phyloP scores from a whole-genome alignment of 345 rosid genomes.

The Microthlaspi erraticum region DNA sequence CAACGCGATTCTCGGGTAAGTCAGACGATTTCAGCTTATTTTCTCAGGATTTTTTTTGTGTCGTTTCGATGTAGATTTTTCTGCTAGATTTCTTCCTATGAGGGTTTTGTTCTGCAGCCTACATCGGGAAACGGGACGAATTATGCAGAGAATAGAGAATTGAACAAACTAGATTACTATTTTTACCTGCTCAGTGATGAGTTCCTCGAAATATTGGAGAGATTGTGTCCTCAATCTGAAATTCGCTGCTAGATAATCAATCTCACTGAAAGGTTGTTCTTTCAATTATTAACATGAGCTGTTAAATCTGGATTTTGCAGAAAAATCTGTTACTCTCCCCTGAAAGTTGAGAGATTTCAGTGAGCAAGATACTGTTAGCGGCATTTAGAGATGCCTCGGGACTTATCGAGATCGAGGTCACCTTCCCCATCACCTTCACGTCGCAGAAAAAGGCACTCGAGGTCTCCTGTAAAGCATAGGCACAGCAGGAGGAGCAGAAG shows the following conservation, averaged over 20 bases:
- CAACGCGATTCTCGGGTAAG: slow-evolving; percentile 34
- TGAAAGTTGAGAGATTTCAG: not conserved
- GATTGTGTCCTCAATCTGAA: slow-evolving; percentile 10
- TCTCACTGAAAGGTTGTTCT: not conserved
- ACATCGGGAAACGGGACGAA: too few relatives aligned
- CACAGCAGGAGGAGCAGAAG: slow-evolving; percentile 78
- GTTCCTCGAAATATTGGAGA: not conserved
- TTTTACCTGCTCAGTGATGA: not conserved
- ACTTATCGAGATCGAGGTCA: slow-evolving; percentile 70
- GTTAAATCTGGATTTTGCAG: slow-evolving; percentile 33
- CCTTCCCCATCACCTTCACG: slow-evolving; percentile 78
- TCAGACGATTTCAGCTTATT: slow-evolving; percentile 27
- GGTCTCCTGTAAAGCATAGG: slow-evolving; percentile 71
- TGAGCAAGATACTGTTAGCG: slow-evolving; percentile 10
- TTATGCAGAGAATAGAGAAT: not conserved
- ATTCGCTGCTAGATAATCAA: not conserved
- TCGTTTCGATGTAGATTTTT: not conserved
- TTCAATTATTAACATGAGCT: not conserved
- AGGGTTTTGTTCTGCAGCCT: too few relatives aligned
- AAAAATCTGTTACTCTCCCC: not conserved
- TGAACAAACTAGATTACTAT: not conserved
- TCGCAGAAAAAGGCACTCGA: slow-evolving; percentile 64
- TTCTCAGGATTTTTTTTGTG: not conserved
- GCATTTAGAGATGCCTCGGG: slow-evolving; percentile 67
- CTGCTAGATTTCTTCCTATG: not conserved